phyloP scores from a whole-genome alignment of 805 yeast genomes.

The Kodamaea neixiangensis region DNA sequence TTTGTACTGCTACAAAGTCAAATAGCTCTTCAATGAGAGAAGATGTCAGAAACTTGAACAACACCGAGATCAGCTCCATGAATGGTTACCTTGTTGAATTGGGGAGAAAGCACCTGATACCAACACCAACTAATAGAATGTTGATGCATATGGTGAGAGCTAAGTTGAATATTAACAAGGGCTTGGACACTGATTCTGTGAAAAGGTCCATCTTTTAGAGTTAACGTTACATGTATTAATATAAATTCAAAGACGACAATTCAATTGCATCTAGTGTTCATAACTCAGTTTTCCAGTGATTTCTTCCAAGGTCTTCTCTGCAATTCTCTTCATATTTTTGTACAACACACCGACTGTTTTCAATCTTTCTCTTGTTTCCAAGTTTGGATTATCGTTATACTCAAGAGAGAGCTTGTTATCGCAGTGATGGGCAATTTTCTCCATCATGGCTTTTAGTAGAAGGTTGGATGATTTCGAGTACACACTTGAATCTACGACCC shows the following conservation, averaged over 20 bases:
- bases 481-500: constrained; percentile 48
- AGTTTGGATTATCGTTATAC: constrained; percentile 18
- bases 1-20: constrained; percentile 42
- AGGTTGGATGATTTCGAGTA: constrained; percentile 26
- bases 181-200: constrained; percentile 23
- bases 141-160: constrained; percentile 47
- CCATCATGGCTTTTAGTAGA: constrained; percentile 35
- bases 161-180: constrained; percentile 32
- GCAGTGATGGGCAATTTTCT: constrained; percentile 25
- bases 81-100: constrained; percentile 74
- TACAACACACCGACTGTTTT: constrained; percentile 26
- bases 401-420: constrained; percentile 20
- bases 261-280: background rate
- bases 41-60: constrained; percentile 56
- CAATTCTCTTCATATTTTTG: constrained; percentile 27
- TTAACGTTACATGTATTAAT: background rate
- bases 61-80: constrained; percentile 78
- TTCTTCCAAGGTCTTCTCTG: constrained; percentile 13
- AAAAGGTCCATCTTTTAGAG: background rate
- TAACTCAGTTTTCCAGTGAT: background rate
- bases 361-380: constrained; percentile 17
- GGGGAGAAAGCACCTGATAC: constrained; percentile 47
- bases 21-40: constrained; percentile 74
- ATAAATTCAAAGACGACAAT: background rate
- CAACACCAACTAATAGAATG: constrained; percentile 50